phyloP scores from a whole-genome alignment of 2,329 filamentous ascomycete genomes.

The Fusarium miscanthi region DNA sequence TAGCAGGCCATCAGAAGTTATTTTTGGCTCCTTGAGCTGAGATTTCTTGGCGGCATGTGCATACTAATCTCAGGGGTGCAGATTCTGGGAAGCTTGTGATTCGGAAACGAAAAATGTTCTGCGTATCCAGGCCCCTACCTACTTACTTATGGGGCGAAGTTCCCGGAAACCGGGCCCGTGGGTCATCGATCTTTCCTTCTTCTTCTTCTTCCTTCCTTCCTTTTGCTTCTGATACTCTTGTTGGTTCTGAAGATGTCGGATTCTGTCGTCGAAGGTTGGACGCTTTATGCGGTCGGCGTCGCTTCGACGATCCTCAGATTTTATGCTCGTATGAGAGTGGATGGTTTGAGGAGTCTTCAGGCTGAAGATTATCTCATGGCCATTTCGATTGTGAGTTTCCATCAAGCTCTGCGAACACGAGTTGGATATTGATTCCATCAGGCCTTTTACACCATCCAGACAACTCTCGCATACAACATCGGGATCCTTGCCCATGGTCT shows the following conservation, averaged over 20 bases:
- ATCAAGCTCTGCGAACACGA: accelerated
- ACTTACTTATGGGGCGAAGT: constrained; percentile 10
- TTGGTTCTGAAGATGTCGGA: constrained; percentile 21
- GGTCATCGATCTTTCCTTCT: neutral
- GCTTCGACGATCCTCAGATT: constrained; percentile 45
- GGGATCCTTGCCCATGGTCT: constrained; percentile 59
- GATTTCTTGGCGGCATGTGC: neutral
- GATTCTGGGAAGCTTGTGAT: neutral
- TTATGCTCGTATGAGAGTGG: constrained; percentile 44
- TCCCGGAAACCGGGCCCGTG: neutral
- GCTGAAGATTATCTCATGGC: constrained; percentile 48
- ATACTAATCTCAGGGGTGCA: constrained; percentile 4
- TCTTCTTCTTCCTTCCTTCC: neutral
- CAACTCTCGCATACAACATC: constrained; percentile 60
- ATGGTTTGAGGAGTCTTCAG: constrained; percentile 41
- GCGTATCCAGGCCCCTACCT: neutral
- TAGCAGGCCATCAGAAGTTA: neutral
- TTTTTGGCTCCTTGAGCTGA: neutral
- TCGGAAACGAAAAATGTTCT: neutral
- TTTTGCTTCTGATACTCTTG: constrained; percentile 3
- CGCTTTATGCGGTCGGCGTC: constrained; percentile 44
- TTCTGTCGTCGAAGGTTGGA: constrained; percentile 42
- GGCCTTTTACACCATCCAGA: constrained; percentile 63
- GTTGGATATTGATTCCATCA: constrained; percentile 36
- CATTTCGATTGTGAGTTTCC: constrained; percentile 22